A percentile compares a stretch with the other conserved stretches of the same genome.
Evolutionary conservation across 805 yeast genomes (phyloP).

Genomic region (Wickerhamomyces sydowiorum): DNA sequence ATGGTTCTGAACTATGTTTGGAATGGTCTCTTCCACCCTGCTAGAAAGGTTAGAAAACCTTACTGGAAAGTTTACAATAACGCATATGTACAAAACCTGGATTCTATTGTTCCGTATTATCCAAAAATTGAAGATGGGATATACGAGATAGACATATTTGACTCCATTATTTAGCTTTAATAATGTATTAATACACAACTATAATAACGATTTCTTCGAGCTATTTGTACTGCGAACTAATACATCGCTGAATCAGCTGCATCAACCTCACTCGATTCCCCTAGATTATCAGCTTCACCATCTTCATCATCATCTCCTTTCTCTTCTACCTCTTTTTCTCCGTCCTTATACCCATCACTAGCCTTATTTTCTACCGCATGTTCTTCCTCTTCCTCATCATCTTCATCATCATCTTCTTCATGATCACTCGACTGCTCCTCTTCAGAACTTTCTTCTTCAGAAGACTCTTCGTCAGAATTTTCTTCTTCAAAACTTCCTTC

Average conservation of each 20-base stretch:
- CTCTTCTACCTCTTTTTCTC: conserved; percentile 5
- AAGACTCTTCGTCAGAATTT: conserved; percentile 25
- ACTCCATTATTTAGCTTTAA: conserved; percentile 7
- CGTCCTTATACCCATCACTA: no score
- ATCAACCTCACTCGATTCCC: conserved; percentile 5
- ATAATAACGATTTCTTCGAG: no score
- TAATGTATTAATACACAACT: not conserved
- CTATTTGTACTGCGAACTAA: not conserved
- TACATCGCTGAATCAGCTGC: conserved; percentile 4
- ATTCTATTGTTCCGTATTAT: conserved; percentile 76
- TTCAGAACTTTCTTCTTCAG: conserved; percentile 8
- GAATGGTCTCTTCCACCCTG: conserved; percentile 93
- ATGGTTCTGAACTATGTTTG: conserved; percentile 67
- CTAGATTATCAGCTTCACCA: conserved; percentile 3
- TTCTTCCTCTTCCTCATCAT: conserved; percentile 5
- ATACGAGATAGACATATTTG: conserved; percentile 17
- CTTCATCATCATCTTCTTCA: conserved; percentile 19
- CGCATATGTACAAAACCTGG: conserved; percentile 68
- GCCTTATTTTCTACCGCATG: conserved; percentile 12
- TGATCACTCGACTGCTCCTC: no score
- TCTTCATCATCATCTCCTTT: conserved; percentile 9
- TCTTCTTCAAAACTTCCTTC: conserved; percentile 20
- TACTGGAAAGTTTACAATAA: conserved; percentile 83
- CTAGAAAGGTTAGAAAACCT: conserved; percentile 74
- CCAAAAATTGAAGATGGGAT: conserved; percentile 45